Conservation (phyloP, 2,329 filamentous ascomycete species). For the Elsinoe necatrix region DNA sequence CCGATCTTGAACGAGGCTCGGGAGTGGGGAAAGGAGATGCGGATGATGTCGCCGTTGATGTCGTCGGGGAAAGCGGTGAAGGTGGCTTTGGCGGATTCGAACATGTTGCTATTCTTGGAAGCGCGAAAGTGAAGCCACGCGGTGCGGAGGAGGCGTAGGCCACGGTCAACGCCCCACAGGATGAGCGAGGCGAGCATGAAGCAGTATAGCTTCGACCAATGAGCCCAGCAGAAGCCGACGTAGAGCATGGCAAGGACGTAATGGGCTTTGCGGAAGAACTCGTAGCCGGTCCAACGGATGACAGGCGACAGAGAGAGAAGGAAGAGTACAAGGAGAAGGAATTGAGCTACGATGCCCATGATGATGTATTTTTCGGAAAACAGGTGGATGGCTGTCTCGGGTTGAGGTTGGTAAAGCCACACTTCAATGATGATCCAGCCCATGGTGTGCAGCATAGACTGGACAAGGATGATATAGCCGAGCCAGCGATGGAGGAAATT, state of each 20-base stretch:
- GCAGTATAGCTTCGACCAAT: conserved; percentile 60
- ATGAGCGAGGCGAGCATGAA: conserved; percentile 60
- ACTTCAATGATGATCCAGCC: conserved; percentile 61
- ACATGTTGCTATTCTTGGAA: neutral
- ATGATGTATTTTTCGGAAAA: conserved; percentile 60
- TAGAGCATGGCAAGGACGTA: conserved; percentile 67
- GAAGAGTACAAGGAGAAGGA: conserved; percentile 53
- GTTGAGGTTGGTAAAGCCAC: conserved; percentile 63
- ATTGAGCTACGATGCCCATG: conserved; percentile 63
- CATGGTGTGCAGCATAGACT: conserved; percentile 61
- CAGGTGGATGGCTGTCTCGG: conserved; percentile 47
- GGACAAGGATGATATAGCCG: conserved; percentile 62
- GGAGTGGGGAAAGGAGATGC: conserved; percentile 56
- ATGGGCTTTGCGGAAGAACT: conserved; percentile 67
- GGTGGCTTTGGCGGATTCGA: conserved; percentile 39
- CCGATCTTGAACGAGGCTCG: conserved; percentile 55
- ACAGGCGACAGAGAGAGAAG: conserved; percentile 51
- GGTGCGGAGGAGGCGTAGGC: conserved; percentile 49
- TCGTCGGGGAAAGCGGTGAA: conserved; percentile 51
- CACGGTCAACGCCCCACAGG: conserved; percentile 58
- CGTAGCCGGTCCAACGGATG: conserved; percentile 62
- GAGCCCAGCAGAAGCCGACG: conserved; percentile 66
- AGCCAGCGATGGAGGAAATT: conserved; percentile 71
- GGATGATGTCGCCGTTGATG: conserved; percentile 53
- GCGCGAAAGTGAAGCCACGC: conserved; percentile 53